Evolutionary conservation across 176 grass and related monocot species (phyloP), one percentile per base, ranked within the genome.

Genomic region (Aegilops tauschii): DNA sequence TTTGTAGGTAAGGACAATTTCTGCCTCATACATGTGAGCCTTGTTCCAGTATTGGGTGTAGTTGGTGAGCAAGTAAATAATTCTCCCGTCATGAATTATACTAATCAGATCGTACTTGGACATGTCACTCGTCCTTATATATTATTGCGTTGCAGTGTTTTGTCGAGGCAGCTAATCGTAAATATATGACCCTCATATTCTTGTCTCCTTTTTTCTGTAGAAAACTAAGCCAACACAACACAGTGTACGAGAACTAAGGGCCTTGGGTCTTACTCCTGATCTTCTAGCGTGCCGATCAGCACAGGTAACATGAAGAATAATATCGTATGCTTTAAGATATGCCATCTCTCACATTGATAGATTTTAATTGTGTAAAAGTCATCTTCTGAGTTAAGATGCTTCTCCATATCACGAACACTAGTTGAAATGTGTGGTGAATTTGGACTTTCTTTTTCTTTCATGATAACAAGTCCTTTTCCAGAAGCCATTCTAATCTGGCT

Each of bases 181-280:
- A 58, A 37, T 79, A 78, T 66, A 37, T 12, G 47, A 30, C 8
- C 13, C 16, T 88, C 32, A 85, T 4, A 20, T 52, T 89, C 36
- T 69, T 66, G 16, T 73, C 93, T 67, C 56, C 29, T 3, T 36
- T 85, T 69, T 93, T 21, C 21, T 20, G 37, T 87, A 98, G 97
- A 98, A 98, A 94, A 98, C 97, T 69, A 98, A 98, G 83, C 97
- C 97, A 87, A 98, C 97, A 52, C 97, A 98, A 77, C 97, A 98
- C 62, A 98, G 97, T 52, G 97, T 98, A 79, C 84, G 97, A 66
- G 97, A 98, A 93, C 56, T 98, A 70, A 94, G 97, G 86, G 88
- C 97, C 32, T 85, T 98, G 83, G 97, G 97, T 86, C 81, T 98
- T 85, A 96, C 92, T 81, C 97, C 97, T 90, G 97, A 98, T 89